These are phyloP conservation scores for Lichtheimia ramosa DNA, from an alignment of 371 early-diverging fungal species.

Conservation along the genomic window DNA sequence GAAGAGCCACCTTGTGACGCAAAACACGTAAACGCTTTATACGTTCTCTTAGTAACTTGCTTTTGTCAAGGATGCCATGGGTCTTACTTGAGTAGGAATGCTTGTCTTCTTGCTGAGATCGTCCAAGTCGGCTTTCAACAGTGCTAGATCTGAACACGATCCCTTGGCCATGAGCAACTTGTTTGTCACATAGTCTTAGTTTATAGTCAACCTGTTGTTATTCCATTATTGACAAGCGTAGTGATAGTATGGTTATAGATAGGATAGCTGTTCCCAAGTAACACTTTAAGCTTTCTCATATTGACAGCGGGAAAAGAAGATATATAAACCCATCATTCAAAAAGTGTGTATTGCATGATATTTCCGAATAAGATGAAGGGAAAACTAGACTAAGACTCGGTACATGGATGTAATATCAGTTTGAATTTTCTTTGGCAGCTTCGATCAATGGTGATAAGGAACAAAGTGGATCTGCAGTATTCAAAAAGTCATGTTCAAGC, in stretches of 20 bases:
- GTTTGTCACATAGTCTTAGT: too few relatives aligned
- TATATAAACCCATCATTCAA: not conserved
- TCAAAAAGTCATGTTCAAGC: slow-evolving; percentile 81
- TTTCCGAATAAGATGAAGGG: too few relatives aligned
- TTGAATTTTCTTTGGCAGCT: slow-evolving; percentile 43
- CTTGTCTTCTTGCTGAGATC: not conserved
- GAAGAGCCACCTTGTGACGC: not conserved
- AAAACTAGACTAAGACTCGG: too few relatives aligned
- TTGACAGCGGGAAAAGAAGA: not conserved
- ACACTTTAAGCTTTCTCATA: not conserved
- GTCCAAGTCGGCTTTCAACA: slow-evolving; percentile 1
- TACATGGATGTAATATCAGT: not conserved
- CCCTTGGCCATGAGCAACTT: not conserved
- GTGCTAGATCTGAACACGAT: not conserved
- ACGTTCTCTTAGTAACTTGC: too few relatives aligned
- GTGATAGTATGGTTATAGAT: not conserved
- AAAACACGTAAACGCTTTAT: not conserved
- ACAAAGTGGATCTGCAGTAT: slow-evolving; percentile 79
- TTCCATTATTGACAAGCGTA: not conserved
- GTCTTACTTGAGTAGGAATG: not conserved
- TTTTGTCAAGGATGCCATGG: not conserved
- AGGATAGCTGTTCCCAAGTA: not conserved
- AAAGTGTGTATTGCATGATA: too few relatives aligned
- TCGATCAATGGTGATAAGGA: slow-evolving; percentile 87
- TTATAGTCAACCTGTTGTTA: not conserved